These are phyloP conservation scores for Ophiostoma montium DNA, from an alignment of 2,329 filamentous ascomycete genomes.

Conservation along the genomic window DNA sequence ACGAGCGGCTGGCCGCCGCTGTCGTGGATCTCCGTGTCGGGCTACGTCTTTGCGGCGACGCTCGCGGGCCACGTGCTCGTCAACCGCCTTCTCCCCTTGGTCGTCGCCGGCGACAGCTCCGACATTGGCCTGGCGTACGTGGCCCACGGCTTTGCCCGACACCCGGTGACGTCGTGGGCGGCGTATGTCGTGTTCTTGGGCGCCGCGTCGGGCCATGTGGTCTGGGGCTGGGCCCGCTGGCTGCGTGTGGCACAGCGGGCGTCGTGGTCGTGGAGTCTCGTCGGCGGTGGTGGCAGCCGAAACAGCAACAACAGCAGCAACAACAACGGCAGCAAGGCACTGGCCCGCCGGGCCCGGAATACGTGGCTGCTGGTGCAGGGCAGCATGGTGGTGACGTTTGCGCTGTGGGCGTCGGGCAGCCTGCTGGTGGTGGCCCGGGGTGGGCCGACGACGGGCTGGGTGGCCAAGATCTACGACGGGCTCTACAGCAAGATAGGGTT, in stretches of 20 bases:
- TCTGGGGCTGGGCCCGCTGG: conserved; percentile 80
- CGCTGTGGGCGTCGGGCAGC: conserved; percentile 69
- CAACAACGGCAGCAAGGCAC: conserved; percentile 29
- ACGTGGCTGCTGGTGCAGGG: conserved; percentile 63
- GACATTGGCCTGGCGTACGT: conserved; percentile 75
- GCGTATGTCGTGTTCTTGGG: conserved; percentile 57
- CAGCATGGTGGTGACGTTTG: conserved; percentile 39
- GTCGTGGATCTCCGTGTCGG: conserved; percentile 55
- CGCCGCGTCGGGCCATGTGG: conserved; percentile 60
- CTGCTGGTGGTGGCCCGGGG: conserved; percentile 63
- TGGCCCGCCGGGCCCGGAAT: conserved; percentile 32
- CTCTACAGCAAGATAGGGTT: conserved; percentile 32
- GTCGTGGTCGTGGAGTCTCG: conserved; percentile 24
- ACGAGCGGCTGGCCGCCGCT: conserved; percentile 50
- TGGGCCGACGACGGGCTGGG: conserved; percentile 60
- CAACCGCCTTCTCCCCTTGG: conserved; percentile 62
- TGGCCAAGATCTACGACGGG: conserved; percentile 65
- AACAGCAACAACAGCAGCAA: conserved; percentile 17
- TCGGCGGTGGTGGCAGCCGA: no score
- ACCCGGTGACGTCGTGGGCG: conserved; percentile 49
- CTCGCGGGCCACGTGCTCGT: conserved; percentile 58
- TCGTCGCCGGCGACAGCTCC: conserved; percentile 71
- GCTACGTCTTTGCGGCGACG: conserved; percentile 54
- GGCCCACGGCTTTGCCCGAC: conserved; percentile 67
- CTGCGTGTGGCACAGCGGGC: conserved; percentile 47